Evolutionary conservation across 768 basidiomycete species (phyloP).

Genomic region (Lentinula lateritia): DNA sequence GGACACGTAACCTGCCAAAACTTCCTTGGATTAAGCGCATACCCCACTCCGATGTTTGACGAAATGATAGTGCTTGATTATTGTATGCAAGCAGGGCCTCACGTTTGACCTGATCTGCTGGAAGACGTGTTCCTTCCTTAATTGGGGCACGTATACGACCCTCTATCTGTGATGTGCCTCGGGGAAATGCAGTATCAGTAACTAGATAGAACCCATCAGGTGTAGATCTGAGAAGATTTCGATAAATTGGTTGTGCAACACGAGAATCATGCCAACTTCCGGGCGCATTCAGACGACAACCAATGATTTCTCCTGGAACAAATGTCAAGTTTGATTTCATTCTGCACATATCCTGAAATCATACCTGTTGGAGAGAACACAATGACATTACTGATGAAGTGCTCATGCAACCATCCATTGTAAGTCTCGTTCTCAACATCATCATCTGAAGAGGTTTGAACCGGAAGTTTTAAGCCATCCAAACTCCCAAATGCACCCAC

Average conservation of each 20-base stretch:
- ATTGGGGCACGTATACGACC: slow-evolving; percentile 23
- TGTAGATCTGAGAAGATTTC: slow-evolving; percentile 23
- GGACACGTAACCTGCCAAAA: too few relatives aligned
- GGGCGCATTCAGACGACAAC: slow-evolving; percentile 30
- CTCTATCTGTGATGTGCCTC: slow-evolving; percentile 22
- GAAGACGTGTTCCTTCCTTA: slow-evolving; percentile 20
- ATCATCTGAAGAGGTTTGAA: slow-evolving; percentile 28
- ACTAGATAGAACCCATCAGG: slow-evolving; percentile 36
- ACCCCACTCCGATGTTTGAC: too few relatives aligned
- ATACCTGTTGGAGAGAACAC: slow-evolving; percentile 24
- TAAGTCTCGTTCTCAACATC: slow-evolving; percentile 42
- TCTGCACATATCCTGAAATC: too few relatives aligned
- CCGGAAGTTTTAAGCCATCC: slow-evolving; percentile 20
- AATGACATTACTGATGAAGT: slow-evolving; percentile 33
- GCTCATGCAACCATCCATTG: slow-evolving; percentile 37
- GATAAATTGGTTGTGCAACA: slow-evolving; percentile 25
- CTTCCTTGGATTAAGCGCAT: too few relatives aligned
- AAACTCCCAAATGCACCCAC: too few relatives aligned
- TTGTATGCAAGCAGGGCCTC: slow-evolving; percentile 22
- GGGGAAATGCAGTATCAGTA: slow-evolving; percentile 42
- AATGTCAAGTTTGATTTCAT: too few relatives aligned
- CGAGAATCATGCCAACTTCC: slow-evolving; percentile 46
- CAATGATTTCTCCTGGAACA: slow-evolving; percentile 20
- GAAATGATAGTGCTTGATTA: not conserved
- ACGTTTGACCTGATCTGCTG: slow-evolving; percentile 13